Conservation (phyloP, 495 filamentous ascomycete species). For the Penicillium malachiteum region DNA sequence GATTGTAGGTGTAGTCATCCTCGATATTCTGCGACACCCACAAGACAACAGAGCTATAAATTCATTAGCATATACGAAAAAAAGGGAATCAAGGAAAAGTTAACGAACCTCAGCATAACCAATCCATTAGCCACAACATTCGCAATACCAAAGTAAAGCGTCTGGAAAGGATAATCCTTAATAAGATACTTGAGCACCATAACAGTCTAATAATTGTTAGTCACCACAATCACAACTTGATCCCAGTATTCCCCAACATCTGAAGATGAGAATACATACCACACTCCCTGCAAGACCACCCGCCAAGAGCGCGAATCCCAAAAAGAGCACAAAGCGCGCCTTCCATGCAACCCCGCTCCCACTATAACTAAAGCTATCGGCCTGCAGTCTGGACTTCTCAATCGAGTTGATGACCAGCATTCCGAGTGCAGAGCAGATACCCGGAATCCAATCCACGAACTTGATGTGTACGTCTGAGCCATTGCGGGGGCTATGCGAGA, state of each 20-base stretch:
- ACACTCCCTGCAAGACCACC: constrained; percentile 92
- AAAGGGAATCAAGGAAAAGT: background rate
- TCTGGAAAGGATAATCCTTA: constrained; percentile 72
- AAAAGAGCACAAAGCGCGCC: constrained; percentile 89
- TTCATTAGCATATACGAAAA: background rate
- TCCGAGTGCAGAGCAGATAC: constrained; percentile 88
- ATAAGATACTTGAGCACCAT: constrained; percentile 92
- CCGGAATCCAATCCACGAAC: constrained; percentile 98
- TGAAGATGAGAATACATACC: constrained; percentile 31
- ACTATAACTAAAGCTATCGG: constrained; percentile 83
- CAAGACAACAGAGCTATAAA: constrained; percentile 72
- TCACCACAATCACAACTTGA: background rate
- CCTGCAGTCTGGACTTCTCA: constrained; percentile 83
- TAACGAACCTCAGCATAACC: constrained; percentile 79
- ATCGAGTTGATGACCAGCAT: constrained; percentile 99
- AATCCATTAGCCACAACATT: constrained; percentile 86
- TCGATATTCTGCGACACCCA: constrained; percentile 99
- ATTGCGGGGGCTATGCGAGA: constrained; percentile 77
- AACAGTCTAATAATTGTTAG: constrained; percentile 52
- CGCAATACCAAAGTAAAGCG: constrained; percentile 88
- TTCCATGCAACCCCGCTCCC: constrained; percentile 93
- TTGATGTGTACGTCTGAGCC: constrained; percentile 81
- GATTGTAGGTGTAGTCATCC: constrained; percentile 96
- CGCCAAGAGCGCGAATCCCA: constrained; percentile 91
- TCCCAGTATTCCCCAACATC: background rate